Evolutionary conservation across 257 asterid genomes (phyloP).

Genomic region (Ilex asprella): DNA sequence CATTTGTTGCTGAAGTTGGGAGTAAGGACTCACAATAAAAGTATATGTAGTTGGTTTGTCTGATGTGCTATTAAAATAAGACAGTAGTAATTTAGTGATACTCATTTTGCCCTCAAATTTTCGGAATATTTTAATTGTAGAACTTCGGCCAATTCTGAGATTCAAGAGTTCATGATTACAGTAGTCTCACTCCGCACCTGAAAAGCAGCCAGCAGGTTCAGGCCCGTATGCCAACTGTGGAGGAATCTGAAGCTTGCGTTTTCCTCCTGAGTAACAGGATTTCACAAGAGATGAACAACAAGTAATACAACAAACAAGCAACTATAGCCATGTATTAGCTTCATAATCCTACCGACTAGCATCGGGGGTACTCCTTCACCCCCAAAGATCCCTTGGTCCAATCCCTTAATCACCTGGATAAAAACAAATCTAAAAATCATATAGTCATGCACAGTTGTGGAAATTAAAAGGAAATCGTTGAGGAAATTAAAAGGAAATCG

Average conservation of each 20-base stretch:
- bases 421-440: neutral
- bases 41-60: too few relatives aligned
- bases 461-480: neutral
- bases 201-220: conserved; percentile 91
- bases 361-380: conserved; percentile 92
- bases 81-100: too few relatives aligned
- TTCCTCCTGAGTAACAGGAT: conserved; percentile 52
- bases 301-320: neutral
- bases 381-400: conserved; percentile 88
- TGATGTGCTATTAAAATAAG: too few relatives aligned
- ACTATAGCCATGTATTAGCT: neutral
- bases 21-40: too few relatives aligned
- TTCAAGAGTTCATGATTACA: too few relatives aligned
- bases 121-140: too few relatives aligned
- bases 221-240: conserved; percentile 85
- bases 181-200: conserved; percentile 37
- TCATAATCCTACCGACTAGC: conserved; percentile 62
- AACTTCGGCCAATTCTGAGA: too few relatives aligned
- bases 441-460: neutral
- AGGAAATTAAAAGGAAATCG: neutral
- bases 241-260: conserved; percentile 78
- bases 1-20: too few relatives aligned
- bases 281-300: neutral
- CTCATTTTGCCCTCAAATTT: neutral
- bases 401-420: conserved; percentile 68